Conservation (phyloP, 2,329 filamentous ascomycete species). For the Arthrobotrys entomopaga region DNA sequence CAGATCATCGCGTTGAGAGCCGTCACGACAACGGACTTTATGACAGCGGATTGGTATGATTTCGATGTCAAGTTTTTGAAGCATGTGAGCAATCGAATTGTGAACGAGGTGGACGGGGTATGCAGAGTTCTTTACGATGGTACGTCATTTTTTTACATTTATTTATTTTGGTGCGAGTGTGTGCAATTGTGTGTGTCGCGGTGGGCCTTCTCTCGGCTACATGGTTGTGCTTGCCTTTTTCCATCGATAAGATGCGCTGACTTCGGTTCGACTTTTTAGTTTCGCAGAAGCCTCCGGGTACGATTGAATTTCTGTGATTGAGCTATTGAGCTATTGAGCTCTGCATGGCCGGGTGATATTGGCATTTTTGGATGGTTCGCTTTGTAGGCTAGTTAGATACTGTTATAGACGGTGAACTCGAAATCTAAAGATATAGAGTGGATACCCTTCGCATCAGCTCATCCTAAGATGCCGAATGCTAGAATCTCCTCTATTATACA, state of each 20-base stretch:
- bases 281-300: conserved; percentile 75
- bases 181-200: not conserved
- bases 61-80: conserved; percentile 74
- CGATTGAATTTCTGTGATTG: conserved; percentile 77
- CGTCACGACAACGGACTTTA: conserved; percentile 73
- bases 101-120: conserved; percentile 79
- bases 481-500: not conserved
- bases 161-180: not conserved
- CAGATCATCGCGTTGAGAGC: conserved; percentile 72
- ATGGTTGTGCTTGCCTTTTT: conserved; percentile 22
- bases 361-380: not conserved
- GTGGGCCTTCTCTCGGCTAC: conserved; percentile 11
- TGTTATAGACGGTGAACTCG: not conserved
- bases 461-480: not conserved
- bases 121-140: conserved; percentile 76
- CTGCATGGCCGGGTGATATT: not conserved
- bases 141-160: conserved; percentile 64
- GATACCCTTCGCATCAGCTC: not conserved
- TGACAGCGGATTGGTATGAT: conserved; percentile 77
- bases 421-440: not conserved
- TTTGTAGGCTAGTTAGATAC: conserved; percentile 22
- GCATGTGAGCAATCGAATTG: conserved; percentile 73
- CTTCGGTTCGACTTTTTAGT: conserved; percentile 61
- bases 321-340: not conserved
- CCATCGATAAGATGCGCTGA: conserved; percentile 28